A percentile compares a stretch with the other conserved stretches of the same genome.
These are phyloP conservation scores for Coemansia biformis DNA, from an alignment of 192 early-diverging fungal genomes.

Conservation along the genomic window DNA sequence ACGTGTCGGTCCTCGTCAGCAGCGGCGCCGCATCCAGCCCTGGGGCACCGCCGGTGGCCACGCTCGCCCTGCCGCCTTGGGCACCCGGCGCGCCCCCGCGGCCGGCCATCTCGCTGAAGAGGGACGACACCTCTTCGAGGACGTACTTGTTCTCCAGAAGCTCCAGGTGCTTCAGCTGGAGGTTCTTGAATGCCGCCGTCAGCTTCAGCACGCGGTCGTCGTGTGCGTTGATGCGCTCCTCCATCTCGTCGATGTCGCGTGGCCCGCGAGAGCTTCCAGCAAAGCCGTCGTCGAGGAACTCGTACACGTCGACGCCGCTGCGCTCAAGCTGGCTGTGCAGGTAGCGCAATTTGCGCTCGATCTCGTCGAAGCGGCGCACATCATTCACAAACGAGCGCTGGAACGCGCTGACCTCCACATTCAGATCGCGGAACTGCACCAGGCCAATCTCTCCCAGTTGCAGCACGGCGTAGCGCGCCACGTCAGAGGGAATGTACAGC, in stretches of 20 bases:
- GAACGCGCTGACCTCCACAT: constrained; percentile 91
- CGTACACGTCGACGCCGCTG: constrained; percentile 58
- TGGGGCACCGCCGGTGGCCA: not conserved
- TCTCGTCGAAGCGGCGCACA: constrained; percentile 93
- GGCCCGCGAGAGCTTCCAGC: constrained; percentile 64
- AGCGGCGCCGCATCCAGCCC: constrained; percentile 53
- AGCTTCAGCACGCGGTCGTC: constrained; percentile 80
- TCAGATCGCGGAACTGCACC: constrained; percentile 93
- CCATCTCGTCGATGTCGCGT: constrained; percentile 91
- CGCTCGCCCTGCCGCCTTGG: constrained; percentile 3
- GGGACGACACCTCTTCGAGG: constrained; percentile 62
- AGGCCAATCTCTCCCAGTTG: constrained; percentile 93
- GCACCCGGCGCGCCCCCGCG: constrained; percentile 58
- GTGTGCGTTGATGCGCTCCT: constrained; percentile 70
- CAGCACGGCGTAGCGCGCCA: constrained; percentile 83
- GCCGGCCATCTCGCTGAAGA: constrained; percentile 57
- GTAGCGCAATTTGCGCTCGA: constrained; percentile 95
- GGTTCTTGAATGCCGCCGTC: constrained; percentile 78
- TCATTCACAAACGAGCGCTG: constrained; percentile 93
- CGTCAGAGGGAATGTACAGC: constrained; percentile 94
- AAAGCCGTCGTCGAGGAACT: constrained; percentile 47
- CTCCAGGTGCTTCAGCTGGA: constrained; percentile 85
- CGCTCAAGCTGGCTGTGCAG: constrained; percentile 75
- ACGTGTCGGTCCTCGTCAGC: constrained; percentile 53
- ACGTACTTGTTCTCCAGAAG: constrained; percentile 87